Evolutionary conservation across 202 grass and related monocot genomes (phyloP).

Genomic region (Elaeis oleifera): DNA sequence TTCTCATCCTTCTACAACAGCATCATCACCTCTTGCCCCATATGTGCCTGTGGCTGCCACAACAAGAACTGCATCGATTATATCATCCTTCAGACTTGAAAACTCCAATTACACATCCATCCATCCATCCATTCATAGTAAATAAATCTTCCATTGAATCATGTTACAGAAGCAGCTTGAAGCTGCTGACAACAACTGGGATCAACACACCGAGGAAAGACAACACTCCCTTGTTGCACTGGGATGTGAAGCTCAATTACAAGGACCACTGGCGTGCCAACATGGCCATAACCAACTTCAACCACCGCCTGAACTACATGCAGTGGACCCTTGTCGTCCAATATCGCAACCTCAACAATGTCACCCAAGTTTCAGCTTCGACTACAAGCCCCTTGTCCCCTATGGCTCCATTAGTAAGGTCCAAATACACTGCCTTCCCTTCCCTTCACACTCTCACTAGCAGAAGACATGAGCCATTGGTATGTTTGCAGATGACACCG

Average conservation of each 20-base stretch:
- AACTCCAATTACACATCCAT: too few relatives aligned
- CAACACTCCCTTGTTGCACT: neutral
- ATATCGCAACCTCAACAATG: conserved; percentile 1
- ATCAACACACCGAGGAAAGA: conserved; percentile 1
- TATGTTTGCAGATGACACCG: conserved; percentile 63
- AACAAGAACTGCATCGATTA: neutral
- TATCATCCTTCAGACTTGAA: too few relatives aligned
- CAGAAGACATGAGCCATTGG: neutral
- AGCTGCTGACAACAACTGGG: neutral
- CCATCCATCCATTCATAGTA: too few relatives aligned
- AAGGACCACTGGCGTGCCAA: conserved; percentile 12
- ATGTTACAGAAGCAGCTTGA: too few relatives aligned
- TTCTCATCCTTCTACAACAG: conserved; percentile 17
- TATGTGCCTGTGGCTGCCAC: conserved; percentile 13
- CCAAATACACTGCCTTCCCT: neutral
- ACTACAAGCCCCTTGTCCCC: conserved; percentile 9
- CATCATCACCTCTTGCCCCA: neutral
- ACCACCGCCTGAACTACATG: conserved; percentile 6
- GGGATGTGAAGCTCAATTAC: conserved; percentile 19
- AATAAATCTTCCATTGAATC: too few relatives aligned
- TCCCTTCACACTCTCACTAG: neutral
- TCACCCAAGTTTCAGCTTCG: conserved; percentile 10
- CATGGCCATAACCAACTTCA: conserved; percentile 15
- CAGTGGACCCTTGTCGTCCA: conserved; percentile 9
- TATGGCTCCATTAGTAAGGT: neutral